Evolutionary conservation across 257 asterid species (phyloP).

Genomic region (Gentiana dahurica): DNA sequence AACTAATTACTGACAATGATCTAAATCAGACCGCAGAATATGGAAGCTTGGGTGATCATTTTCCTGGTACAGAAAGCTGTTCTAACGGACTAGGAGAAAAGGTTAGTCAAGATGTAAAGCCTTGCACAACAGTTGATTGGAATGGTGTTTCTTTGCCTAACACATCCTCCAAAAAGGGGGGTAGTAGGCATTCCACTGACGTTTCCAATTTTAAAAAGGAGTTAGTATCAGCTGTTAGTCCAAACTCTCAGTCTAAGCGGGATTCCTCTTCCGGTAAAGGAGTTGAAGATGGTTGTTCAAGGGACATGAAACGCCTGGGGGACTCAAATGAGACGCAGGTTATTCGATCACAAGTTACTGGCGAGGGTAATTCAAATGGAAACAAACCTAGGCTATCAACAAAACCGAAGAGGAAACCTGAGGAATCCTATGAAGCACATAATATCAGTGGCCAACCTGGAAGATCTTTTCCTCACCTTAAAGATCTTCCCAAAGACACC

Average conservation of each 20-base stretch:
- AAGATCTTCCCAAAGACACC: conserved; percentile 18
- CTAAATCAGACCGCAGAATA: conserved; percentile 22
- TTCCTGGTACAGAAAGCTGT: conserved; percentile 38
- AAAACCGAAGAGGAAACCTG: conserved; percentile 35
- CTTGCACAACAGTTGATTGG: conserved; percentile 18
- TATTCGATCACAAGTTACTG: conserved; percentile 1
- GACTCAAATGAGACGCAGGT: conserved; percentile 7
- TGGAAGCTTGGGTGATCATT: conserved; percentile 23
- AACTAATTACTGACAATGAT: conserved; percentile 21
- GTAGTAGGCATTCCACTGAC: conserved; percentile 20
- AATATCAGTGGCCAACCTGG: conserved; percentile 23
- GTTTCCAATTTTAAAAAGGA: conserved; percentile 27
- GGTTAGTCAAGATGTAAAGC: conserved; percentile 22
- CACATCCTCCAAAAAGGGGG: conserved; percentile 22
- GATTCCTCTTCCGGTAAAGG: conserved; percentile 7
- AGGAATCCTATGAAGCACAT: conserved; percentile 20
- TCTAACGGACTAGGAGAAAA: conserved; percentile 30
- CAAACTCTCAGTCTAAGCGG: conserved; percentile 11
- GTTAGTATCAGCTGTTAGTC: conserved; percentile 20
- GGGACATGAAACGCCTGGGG: conserved; percentile 9
- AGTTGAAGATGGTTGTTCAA: conserved; percentile 16
- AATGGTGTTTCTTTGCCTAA: conserved; percentile 23
- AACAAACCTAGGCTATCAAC: conserved; percentile 23
- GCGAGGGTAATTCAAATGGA: conserved; percentile 31
- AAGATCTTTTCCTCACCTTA: conserved; percentile 16